These are phyloP conservation scores for Aspergillus caelatus DNA, from an alignment of 2,329 filamentous ascomycete genomes.

Conservation along the genomic window DNA sequence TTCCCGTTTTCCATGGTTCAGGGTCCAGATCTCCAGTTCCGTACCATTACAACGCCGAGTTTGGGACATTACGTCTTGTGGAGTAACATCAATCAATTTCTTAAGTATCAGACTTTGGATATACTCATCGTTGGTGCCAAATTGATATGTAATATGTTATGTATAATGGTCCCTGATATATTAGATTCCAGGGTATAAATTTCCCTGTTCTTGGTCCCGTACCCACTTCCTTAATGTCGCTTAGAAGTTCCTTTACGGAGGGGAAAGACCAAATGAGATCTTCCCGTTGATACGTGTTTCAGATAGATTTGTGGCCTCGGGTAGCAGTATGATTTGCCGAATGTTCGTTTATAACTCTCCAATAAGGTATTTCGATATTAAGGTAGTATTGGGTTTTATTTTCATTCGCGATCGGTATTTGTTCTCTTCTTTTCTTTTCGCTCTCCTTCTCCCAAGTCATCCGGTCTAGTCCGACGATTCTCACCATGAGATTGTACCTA, in stretches of 20 bases:
- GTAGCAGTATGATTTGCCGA: conserved; percentile 8
- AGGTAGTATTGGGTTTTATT: background rate
- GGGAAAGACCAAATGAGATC: background rate
- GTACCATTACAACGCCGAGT: background rate
- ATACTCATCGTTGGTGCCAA: background rate
- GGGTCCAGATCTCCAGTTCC: conserved; percentile 1
- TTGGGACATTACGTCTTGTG: conserved; percentile 1
- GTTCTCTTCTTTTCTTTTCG: background rate
- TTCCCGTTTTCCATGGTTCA: conserved; percentile 1
- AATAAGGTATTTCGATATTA: background rate
- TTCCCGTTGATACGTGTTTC: conserved; percentile 8
- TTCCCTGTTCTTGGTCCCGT: background rate
- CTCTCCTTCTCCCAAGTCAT: background rate
- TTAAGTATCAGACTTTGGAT: background rate
- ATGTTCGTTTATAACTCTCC: background rate
- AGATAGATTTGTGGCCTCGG: conserved; percentile 8
- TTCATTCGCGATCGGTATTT: background rate
- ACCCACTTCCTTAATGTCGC: background rate
- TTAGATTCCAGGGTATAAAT: background rate
- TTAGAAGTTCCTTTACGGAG: background rate
- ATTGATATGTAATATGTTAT: background rate
- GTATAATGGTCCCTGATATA: background rate
- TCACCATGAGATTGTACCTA: background rate
- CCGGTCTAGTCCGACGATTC: background rate
- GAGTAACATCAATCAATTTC: background rate